A percentile compares a stretch with the other conserved stretches of the same genome.
Conservation (phyloP, 805 yeast genomes). For the Ogataea naganishii region DNA sequence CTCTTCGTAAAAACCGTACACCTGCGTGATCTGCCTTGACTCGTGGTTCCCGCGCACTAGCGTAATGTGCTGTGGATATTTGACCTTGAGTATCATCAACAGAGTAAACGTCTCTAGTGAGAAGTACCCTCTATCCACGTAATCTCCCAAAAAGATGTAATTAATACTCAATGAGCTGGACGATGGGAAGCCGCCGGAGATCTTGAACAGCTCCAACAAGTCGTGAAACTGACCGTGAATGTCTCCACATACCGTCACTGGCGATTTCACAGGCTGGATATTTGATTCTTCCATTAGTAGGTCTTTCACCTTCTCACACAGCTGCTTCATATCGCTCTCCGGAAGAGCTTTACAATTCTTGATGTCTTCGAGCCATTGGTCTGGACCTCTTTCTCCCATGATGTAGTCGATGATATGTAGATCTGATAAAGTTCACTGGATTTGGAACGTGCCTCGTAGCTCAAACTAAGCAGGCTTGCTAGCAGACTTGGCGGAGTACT, state of each 20-base stretch:
- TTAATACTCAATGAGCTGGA: conserved; percentile 37
- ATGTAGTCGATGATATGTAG: too few relatives aligned
- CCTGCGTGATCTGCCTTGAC: conserved; percentile 96
- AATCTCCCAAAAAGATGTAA: conserved; percentile 88
- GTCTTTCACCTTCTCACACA: conserved; percentile 93
- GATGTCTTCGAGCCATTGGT: conserved; percentile 92
- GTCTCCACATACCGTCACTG: conserved; percentile 95
- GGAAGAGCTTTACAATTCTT: conserved; percentile 82
- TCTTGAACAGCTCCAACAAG: conserved; percentile 77
- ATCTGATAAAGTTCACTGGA: too few relatives aligned
- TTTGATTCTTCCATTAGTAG: conserved; percentile 92
- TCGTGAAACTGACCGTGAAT: conserved; percentile 98
- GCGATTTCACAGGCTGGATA: conserved; percentile 87
- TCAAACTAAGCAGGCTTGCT: too few relatives aligned
- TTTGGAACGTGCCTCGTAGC: too few relatives aligned
- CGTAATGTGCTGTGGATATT: conserved; percentile 60
- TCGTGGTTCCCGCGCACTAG: conserved; percentile 97
- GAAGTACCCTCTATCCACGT: conserved; percentile 97
- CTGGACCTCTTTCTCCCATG: conserved; percentile 79
- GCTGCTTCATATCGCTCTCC: conserved; percentile 91
- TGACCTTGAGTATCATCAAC: conserved; percentile 87
- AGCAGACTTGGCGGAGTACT: too few relatives aligned
- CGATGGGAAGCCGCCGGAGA: conserved; percentile 88
- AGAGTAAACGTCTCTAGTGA: conserved; percentile 89
- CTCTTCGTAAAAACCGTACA: conserved; percentile 95